These are phyloP conservation scores for Trichoderma oligosporum DNA, from an alignment of 2,329 filamentous ascomycete species.

Conservation along the genomic window DNA sequence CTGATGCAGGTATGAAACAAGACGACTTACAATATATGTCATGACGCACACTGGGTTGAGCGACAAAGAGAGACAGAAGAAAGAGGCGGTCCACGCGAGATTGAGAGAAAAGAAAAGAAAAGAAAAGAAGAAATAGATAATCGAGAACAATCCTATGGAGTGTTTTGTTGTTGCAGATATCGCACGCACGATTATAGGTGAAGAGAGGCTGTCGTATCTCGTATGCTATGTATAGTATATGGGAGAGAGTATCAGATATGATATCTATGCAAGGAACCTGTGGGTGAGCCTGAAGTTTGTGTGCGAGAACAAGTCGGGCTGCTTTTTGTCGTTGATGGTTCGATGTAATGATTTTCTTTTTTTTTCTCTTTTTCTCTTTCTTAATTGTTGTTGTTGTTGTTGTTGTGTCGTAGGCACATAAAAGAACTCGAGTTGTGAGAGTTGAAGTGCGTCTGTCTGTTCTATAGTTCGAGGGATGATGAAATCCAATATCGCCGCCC, in stretches of 20 bases:
- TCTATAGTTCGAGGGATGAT: no score
- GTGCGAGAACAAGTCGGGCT: not conserved
- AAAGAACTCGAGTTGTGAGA: not conserved
- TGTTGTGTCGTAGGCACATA: not conserved
- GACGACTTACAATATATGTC: constrained; percentile 41
- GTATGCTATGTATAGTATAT: no score
- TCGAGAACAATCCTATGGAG: not conserved
- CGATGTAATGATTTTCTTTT: no score
- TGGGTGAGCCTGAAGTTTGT: constrained; percentile 3
- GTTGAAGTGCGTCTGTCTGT: not conserved
- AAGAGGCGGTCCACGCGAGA: not conserved
- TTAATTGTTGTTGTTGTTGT: no score
- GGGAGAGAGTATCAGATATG: no score
- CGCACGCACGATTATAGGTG: not conserved
- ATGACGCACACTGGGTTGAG: constrained; percentile 35
- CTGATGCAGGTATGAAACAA: not conserved
- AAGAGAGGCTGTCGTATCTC: not conserved
- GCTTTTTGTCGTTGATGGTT: not conserved
- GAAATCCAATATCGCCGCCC: not conserved
- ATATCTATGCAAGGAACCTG: constrained; percentile 2
- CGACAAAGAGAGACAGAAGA: not conserved
- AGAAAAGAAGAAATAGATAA: no score
- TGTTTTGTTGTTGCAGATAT: constrained; percentile 1
- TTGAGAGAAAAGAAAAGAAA: not conserved
- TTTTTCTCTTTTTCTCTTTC: no score